Evolutionary conservation across 441 rosid species (phyloP).

Genomic region (Populus hybrid): DNA sequence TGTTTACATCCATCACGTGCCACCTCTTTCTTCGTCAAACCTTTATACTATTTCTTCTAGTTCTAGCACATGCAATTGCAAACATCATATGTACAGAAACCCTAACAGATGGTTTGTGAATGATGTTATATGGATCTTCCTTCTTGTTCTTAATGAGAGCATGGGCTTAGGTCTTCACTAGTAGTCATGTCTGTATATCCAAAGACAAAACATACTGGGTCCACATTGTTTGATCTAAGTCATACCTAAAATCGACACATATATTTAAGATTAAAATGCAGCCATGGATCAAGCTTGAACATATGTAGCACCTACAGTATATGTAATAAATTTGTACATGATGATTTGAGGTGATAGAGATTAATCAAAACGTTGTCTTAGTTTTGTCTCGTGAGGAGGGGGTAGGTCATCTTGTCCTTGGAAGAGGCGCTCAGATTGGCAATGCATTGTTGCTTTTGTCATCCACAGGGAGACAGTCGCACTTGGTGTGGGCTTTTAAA

Average conservation of each 20-base stretch:
- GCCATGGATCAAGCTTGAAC: neutral
- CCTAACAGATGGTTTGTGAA: neutral
- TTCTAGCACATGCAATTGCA: neutral
- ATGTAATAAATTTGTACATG: neutral
- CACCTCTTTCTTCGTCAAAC: neutral
- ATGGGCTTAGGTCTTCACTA: conserved; percentile 18
- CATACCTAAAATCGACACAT: neutral
- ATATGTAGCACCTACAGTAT: too few relatives aligned
- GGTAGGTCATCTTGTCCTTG: conserved; percentile 5
- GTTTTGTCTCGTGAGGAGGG: conserved; percentile 5
- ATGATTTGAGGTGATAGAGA: neutral
- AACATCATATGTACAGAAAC: neutral
- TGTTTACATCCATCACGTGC: conserved; percentile 31
- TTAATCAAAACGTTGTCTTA: neutral
- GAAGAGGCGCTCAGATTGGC: neutral
- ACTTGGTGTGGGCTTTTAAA: conserved; percentile 4
- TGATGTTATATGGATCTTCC: neutral
- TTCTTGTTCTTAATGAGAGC: neutral
- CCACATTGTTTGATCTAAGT: neutral
- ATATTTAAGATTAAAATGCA: neutral
- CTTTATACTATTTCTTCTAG: neutral
- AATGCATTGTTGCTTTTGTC: conserved; percentile 5
- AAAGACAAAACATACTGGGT: conserved; percentile 14
- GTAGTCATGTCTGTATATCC: conserved; percentile 18
- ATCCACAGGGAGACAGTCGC: conserved; percentile 21